Evolutionary conservation across 2,329 filamentous ascomycete genomes (phyloP).

Genomic region (Fusarium sp.): DNA sequence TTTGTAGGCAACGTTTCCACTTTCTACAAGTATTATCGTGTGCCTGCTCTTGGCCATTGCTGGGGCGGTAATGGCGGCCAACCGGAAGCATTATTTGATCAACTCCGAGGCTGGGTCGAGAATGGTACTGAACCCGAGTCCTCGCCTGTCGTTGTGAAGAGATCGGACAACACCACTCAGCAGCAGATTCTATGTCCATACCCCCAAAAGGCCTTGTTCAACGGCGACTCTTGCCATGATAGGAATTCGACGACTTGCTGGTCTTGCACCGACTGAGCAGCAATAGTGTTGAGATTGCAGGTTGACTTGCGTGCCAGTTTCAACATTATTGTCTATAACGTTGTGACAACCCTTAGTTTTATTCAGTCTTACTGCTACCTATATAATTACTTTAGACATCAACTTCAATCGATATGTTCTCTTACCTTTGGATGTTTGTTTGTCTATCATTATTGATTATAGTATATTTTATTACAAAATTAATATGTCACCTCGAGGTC

Average conservation of each 20-base stretch:
- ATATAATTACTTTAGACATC: too few species aligned
- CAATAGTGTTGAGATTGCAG: too few species aligned
- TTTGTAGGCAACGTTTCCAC: slow-evolving; percentile 40
- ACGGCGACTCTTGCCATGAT: not conserved
- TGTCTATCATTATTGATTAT: too few species aligned
- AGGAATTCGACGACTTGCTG: not conserved
- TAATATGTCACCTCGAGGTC: too few species aligned
- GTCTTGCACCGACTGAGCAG: not conserved
- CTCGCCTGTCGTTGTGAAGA: slow-evolving; percentile 4
- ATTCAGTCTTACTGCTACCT: too few species aligned
- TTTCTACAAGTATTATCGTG: slow-evolving; percentile 55
- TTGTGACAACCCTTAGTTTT: too few species aligned
- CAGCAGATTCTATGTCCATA: slow-evolving; percentile 1
- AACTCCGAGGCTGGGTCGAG: slow-evolving; percentile 53
- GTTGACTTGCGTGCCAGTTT: too few species aligned
- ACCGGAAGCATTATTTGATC: slow-evolving; percentile 47
- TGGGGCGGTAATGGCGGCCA: slow-evolving; percentile 43
- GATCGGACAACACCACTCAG: not conserved
- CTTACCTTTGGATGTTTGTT: too few species aligned
- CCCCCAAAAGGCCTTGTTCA: not conserved
- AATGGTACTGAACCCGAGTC: slow-evolving; percentile 49
- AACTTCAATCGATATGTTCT: too few species aligned
- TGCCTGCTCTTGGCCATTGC: slow-evolving; percentile 56
- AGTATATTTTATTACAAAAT: too few species aligned
- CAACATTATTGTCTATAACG: too few species aligned